A percentile compares a stretch with the other conserved stretches of the same genome.
These are phyloP conservation scores for Actinidia chinensis DNA, from an alignment of 179 eudicot species.

Conservation along the genomic window DNA sequence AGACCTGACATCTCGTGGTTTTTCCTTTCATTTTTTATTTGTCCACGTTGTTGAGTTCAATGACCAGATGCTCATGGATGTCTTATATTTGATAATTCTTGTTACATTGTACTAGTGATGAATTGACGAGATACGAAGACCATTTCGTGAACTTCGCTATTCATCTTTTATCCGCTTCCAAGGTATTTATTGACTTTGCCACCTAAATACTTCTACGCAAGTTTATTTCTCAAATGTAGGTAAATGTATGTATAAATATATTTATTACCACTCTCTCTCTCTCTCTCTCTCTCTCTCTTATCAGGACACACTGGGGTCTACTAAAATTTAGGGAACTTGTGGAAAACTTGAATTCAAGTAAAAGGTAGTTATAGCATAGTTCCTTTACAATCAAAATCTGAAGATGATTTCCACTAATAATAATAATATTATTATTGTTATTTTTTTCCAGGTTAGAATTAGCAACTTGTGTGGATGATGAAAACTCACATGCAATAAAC, in stretches of 20 bases:
- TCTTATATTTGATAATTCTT: neutral
- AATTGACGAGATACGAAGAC: constrained; percentile 62
- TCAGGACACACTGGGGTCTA: constrained; percentile 72
- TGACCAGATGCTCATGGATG: neutral
- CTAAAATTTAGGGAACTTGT: constrained; percentile 52
- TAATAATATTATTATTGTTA: too few species aligned
- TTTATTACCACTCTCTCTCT: neutral
- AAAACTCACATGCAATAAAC: constrained; percentile 18
- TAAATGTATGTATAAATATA: neutral
- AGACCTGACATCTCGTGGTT: neutral
- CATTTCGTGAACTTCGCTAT: constrained; percentile 61
- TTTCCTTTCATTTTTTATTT: neutral
- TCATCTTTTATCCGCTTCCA: constrained; percentile 57
- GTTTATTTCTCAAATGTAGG: neutral
- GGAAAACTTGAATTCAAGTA: constrained; percentile 52
- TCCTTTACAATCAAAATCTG: constrained; percentile 12
- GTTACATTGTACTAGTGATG: constrained; percentile 52
- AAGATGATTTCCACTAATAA: constrained; percentile 12
- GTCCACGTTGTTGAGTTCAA: neutral
- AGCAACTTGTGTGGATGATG: constrained; percentile 23
- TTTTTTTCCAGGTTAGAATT: constrained; percentile 34
- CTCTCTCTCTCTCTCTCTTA: neutral
- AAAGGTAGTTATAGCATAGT: constrained; percentile 31
- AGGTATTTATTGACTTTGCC: constrained; percentile 43
- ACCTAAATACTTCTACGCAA: neutral